Evolutionary conservation across 2,329 filamentous ascomycete species (phyloP).

Genomic region (Exophiala mesophila): DNA sequence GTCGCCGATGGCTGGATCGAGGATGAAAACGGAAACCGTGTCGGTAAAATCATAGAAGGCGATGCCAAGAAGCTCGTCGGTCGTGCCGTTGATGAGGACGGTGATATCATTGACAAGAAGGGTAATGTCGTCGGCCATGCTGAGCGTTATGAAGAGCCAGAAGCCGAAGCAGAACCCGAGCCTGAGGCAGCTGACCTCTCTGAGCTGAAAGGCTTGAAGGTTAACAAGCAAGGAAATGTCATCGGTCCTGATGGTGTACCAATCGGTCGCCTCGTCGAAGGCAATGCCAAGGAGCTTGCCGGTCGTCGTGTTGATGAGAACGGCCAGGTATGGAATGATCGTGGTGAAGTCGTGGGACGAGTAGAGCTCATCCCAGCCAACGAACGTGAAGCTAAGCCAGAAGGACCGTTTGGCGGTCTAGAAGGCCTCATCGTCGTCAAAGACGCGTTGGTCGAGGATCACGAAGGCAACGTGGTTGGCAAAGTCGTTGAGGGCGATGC

Average conservation of each 20-base stretch:
- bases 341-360: conserved; percentile 52
- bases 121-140: conserved; percentile 59
- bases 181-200: conserved; percentile 47
- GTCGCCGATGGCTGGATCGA: conserved; percentile 45
- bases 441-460: conserved; percentile 62
- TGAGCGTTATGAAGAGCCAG: conserved; percentile 47
- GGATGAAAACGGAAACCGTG: conserved; percentile 43
- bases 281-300: conserved; percentile 52
- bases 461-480: conserved; percentile 73
- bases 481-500: conserved; percentile 65
- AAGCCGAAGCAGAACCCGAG: conserved; percentile 42
- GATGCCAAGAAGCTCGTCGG: conserved; percentile 57
- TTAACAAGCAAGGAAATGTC: conserved; percentile 57
- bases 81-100: conserved; percentile 57
- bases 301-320: conserved; percentile 53
- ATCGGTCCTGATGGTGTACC: conserved; percentile 51
- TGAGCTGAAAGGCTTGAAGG: conserved; percentile 48
- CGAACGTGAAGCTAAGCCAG: conserved; percentile 51
- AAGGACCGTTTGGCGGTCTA: conserved; percentile 55
- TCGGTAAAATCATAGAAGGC: conserved; percentile 53
- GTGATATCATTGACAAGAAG: conserved; percentile 57
- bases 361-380: conserved; percentile 55
- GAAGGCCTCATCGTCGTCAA: conserved; percentile 54
- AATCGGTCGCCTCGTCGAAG: conserved; percentile 53
- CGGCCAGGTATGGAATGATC: conserved; percentile 53